Evolutionary conservation across 2,329 filamentous ascomycete species (phyloP), one percentile per base, ranked within the genome.

Genomic region (Daldinia sp.): DNA sequence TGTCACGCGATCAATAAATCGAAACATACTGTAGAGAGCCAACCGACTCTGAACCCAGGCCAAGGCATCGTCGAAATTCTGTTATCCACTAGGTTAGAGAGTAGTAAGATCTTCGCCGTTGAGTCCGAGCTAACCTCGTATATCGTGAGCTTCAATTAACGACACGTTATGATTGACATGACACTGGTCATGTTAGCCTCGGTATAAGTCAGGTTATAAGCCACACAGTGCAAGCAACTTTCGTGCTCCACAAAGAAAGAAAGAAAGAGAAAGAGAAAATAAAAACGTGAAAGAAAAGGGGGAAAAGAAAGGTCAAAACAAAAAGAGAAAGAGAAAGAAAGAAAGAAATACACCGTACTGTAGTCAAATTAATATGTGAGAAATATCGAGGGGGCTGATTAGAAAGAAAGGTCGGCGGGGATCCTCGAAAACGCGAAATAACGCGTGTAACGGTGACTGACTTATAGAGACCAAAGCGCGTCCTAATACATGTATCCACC

Each of bases 261-360:
- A 70, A 70, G 68, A 70, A 67, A 67, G 60, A 68, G 61, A 70
- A 68, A 70, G 61, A 68, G 68, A 63, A 70, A 70, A 70, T 63
- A 65, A 65, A 70, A 63, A 60, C 20, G 50, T 55, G 42, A 65
- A 68, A 70, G 65, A 70, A 65, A 68, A 48, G 42, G 50, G 65
- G 59, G 44, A 63, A 68, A 68, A 70, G 62, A 68, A 70, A 65
- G 68, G 44, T 68, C 62, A 70, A 68, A 65, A 60, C 50, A 68
- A 68, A 70, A 70, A 68, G 68, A 70, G 61, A 70, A 68, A 70
- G 65, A 70, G 65, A 68, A 68, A 67, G 67, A 67, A 70, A 65
- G 59, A 70, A 68, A 68, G 68, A 68, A 70, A 70, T 1, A 23
- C 26, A 41, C 12, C 5, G 35, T 10, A 33, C 13, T 6, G 15